A percentile compares a stretch with the other conserved stretches of the same genome.
These are phyloP conservation scores for Fraxinus americana DNA, from an alignment of 257 asterid genomes.

Conservation along the genomic window DNA sequence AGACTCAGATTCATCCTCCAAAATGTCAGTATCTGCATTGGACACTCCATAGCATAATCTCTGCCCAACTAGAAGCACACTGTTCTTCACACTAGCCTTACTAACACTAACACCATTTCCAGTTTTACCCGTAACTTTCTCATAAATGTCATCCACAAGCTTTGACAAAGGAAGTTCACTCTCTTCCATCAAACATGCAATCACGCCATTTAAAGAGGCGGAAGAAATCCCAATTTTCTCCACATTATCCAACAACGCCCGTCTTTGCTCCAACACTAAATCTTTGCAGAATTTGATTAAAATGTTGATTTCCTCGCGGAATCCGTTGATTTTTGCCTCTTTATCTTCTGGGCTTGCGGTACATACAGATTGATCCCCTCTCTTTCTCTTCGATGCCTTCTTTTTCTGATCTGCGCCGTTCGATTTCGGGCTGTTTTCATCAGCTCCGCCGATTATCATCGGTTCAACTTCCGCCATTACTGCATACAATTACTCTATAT, in stretches of 20 bases:
- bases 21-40: slow-evolving; percentile 72
- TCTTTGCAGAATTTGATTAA: slow-evolving; percentile 50
- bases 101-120: slow-evolving; percentile 45
- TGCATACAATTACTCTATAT: neutral
- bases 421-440: neutral
- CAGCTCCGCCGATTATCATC: slow-evolving; percentile 26
- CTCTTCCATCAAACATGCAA: slow-evolving; percentile 83
- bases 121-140: slow-evolving; percentile 42
- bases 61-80: slow-evolving; percentile 71
- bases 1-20: slow-evolving; percentile 77
- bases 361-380: slow-evolving; percentile 13
- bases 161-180: slow-evolving; percentile 70
- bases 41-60: slow-evolving; percentile 67
- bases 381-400: slow-evolving; percentile 41
- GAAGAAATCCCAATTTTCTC: slow-evolving; percentile 31
- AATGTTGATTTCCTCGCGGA: slow-evolving; percentile 54
- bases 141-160: slow-evolving; percentile 63
- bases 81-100: slow-evolving; percentile 67
- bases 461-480: slow-evolving; percentile 35
- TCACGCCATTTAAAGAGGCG: slow-evolving; percentile 40
- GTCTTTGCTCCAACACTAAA: slow-evolving; percentile 29
- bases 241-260: slow-evolving; percentile 32
- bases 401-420: slow-evolving; percentile 20
- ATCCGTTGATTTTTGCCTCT: slow-evolving; percentile 40
- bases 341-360: slow-evolving; percentile 45